These are phyloP conservation scores for Scheffersomyces insectosa DNA, from an alignment of 1,139 yeast genomes.

Conservation along the genomic window DNA sequence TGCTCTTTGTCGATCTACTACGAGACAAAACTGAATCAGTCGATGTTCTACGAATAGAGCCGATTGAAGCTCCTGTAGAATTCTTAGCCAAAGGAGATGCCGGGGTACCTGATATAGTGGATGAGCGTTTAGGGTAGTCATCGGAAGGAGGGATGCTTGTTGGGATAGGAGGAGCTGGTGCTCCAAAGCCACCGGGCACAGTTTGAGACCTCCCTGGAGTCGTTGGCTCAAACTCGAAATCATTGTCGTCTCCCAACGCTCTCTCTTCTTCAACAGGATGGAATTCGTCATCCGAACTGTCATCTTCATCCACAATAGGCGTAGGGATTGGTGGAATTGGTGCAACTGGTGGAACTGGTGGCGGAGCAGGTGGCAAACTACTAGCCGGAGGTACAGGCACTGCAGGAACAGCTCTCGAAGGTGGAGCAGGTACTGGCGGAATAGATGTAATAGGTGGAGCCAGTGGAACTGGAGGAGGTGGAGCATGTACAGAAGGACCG, in stretches of 20 bases:
- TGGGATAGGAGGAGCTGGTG: constrained; percentile 14
- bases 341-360: constrained; percentile 13
- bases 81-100: constrained; percentile 12
- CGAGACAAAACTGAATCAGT: constrained; percentile 17
- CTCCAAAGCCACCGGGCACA: constrained; percentile 4
- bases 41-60: constrained; percentile 18
- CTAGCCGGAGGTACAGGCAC: background rate
- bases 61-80: constrained; percentile 27
- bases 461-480: constrained; percentile 10
- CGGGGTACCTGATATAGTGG: constrained; percentile 21
- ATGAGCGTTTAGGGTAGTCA: constrained; percentile 15
- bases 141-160: constrained; percentile 10
- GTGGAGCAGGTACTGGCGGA: constrained; percentile 6
- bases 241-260: constrained; percentile 1
- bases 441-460: constrained; percentile 14
- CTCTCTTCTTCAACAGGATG: background rate
- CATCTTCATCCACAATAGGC: constrained; percentile 8
- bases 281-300: constrained; percentile 2
- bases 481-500: constrained; percentile 10
- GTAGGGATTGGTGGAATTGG: constrained; percentile 18
- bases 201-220: constrained; percentile 10
- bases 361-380: constrained; percentile 3
- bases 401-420: constrained; percentile 9
- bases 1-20: constrained; percentile 18
- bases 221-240: constrained; percentile 7